These are phyloP conservation scores for Avena sativa DNA, from an alignment of 176 grass and related monocot species.

Conservation along the genomic window DNA sequence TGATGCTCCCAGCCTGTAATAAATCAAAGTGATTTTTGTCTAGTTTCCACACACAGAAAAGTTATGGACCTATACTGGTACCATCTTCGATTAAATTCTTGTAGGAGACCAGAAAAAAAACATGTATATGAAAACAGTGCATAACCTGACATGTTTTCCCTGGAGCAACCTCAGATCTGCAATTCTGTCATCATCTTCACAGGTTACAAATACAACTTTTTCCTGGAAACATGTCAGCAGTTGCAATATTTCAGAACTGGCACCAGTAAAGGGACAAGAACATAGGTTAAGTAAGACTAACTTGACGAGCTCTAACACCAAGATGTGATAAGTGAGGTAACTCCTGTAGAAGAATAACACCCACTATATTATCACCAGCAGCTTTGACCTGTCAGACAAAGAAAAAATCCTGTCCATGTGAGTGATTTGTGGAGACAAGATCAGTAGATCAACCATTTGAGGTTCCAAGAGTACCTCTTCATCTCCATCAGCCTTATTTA, in stretches of 20 bases:
- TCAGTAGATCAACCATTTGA: conserved; percentile 24
- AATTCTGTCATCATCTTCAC: conserved; percentile 86
- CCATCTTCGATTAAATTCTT: not conserved
- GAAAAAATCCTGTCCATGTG: conserved; percentile 26
- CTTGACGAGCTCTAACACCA: conserved; percentile 96
- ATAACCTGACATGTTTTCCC: conserved; percentile 88
- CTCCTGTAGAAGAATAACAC: conserved; percentile 90
- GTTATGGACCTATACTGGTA: not conserved
- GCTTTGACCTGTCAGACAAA: conserved; percentile 72
- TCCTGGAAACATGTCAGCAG: conserved; percentile 63
- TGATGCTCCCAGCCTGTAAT: conserved; percentile 84
- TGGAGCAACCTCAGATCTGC: conserved; percentile 56
- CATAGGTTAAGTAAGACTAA: conserved; percentile 53
- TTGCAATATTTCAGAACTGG: conserved; percentile 31
- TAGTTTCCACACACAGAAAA: not conserved
- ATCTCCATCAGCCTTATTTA: conserved; percentile 96
- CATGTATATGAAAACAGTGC: conserved; percentile 1
- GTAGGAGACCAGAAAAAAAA: not conserved
- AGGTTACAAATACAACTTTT: conserved; percentile 88
- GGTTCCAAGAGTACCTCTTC: conserved; percentile 69
- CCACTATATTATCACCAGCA: conserved; percentile 91
- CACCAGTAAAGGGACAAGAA: conserved; percentile 18
- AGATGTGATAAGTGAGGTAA: conserved; percentile 98
- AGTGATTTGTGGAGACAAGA: conserved; percentile 14
- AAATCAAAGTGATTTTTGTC: conserved; percentile 13